Evolutionary conservation across 345 rosid genomes (phyloP).

Genomic region (Gossypium turneri): DNA sequence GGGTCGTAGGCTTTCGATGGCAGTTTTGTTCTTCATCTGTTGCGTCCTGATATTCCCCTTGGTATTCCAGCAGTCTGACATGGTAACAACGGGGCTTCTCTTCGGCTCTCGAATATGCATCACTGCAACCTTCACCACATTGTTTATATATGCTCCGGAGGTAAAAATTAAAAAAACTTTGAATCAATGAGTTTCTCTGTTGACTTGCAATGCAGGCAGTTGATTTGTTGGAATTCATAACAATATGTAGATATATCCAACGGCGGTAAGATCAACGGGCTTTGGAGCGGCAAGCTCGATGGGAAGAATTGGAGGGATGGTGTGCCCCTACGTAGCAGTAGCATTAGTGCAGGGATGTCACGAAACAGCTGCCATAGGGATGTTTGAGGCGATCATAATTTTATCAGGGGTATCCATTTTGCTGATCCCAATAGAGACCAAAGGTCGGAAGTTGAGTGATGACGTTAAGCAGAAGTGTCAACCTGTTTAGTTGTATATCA

Average conservation of each 20-base stretch:
- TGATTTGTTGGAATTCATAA: too few relatives aligned
- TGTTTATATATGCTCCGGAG: conserved; percentile 90
- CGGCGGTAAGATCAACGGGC: conserved; percentile 86
- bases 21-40: conserved; percentile 66
- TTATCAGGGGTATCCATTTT: conserved; percentile 61
- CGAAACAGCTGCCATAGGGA: conserved; percentile 55
- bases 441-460: conserved; percentile 65
- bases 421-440: conserved; percentile 79
- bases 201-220: too few relatives aligned
- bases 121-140: conserved; percentile 63
- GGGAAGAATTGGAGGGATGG: conserved; percentile 91
- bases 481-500: not conserved
- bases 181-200: too few relatives aligned
- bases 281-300: conserved; percentile 79
- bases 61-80: conserved; percentile 51
- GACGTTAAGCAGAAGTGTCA: conserved; percentile 21
- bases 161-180: conserved; percentile 23
- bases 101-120: conserved; percentile 87
- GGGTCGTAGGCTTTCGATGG: conserved; percentile 84
- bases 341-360: conserved; percentile 79
- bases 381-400: conserved; percentile 57
- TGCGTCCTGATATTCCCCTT: conserved; percentile 75
- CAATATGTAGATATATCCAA: conserved; percentile 65
- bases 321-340: conserved; percentile 86
- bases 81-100: conserved; percentile 63